Evolutionary conservation across 768 basidiomycete species (phyloP), one percentile per base, ranked within the genome.

Genomic region (Lyophyllum semitale): DNA sequence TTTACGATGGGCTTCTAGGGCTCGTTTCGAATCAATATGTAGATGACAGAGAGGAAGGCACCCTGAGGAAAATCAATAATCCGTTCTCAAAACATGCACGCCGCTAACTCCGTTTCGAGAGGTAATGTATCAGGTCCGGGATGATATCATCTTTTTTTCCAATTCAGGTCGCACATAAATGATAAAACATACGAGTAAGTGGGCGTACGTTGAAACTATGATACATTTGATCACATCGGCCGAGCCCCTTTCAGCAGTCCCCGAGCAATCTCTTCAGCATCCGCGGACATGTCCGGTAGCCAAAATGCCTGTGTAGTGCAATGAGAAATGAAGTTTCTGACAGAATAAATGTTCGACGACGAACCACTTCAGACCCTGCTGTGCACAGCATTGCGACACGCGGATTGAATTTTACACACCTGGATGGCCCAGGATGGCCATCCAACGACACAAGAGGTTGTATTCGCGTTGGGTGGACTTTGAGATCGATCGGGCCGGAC

Each of bases 381-480:
- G 84, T 84, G 54, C 83, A 86, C 78, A 98, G 79, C 93, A 98
- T 96, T 27, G 88, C 88, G 56, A 83, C 80, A 54, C 91, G 83
- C 8, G 95, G 95, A 68, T 97, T 98, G 68, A 95, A 96, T 63
- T 78, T 84, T 2, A 97, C 91, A 55, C 92, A 94, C 66, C 97
- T 77, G 22, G 87, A 82, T 27, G 92, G 88, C 4, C 91, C 91
- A 1, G 87, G 84, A 66, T 95, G 93, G 0, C 91, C 93, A 41
- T 93, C 91, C 51, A 93, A 68, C 20, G 67, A 75, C 5, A 73
- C 68, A 8, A 77, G 50, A 12, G 80, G 70, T 32, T 66, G 67
- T 43, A 82, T 62, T 53, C 80, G 74, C 48, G 72, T 66, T 3
- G 85, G 85, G 4, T 77, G 76, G 17, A 73, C 66, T 66, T 81